phyloP scores from a whole-genome alignment of 345 rosid genomes.

The Citrus sinensis region DVS_A1.0 CM039162.1:24100501-24101000 shows the following conservation, averaged over 20 bases:
- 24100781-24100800: neutral
- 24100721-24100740: neutral
- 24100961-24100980: neutral
- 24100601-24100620: constrained; percentile 85
- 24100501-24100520: constrained; percentile 88
- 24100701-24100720: neutral
- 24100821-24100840: neutral
- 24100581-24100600: constrained; percentile 87
- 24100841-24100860: neutral
- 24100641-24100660: constrained; percentile 4
- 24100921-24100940: neutral
- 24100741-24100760: neutral
- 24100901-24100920: neutral
- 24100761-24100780: too few relatives aligned
- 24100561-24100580: constrained; percentile 92
- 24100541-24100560: constrained; percentile 54
- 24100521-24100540: constrained; percentile 78
- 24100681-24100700: neutral
- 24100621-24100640: constrained; percentile 87
- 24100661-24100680: neutral
- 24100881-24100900: neutral
- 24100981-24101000: too few relatives aligned
- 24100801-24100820: neutral
- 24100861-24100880: neutral
- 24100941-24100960: neutral